Base-by-base conservation (phyloP, 148 eudicot species). In the Limonium bicolor region DNA sequence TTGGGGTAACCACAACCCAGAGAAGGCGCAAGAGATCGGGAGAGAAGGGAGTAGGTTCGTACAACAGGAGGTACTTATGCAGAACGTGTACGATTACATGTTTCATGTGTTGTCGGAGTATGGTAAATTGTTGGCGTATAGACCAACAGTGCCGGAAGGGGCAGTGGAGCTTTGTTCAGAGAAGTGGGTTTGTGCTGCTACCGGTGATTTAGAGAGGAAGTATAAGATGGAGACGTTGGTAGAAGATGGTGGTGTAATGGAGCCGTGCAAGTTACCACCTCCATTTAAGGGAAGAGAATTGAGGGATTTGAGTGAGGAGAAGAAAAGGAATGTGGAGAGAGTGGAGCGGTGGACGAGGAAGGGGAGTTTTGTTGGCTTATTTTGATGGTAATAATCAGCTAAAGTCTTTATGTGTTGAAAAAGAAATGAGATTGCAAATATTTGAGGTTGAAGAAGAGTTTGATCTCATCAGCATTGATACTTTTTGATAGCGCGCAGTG, bases 61-160 rank as follows among this genome's bases (percentile, higher is more conserved):
- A 22, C 67, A 65, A 20, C 51, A 68, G n/a, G 40, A 68, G 9
- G 47, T 78, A 13, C 50, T 23, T 15, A 74, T 78, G 62, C 58
- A 71, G 20, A 14, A 71, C 29, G 65, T 78, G 3, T 78, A 78
- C 24, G 81, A 78, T 33, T 78, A 78, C 64, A 70, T 67, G 77
- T 74, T 64, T 21, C 86, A 78, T 56, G 49, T 78, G 12, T 47
- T 78, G 7, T 22, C 43, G 13, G 72, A 65, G 48, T 78, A 78
- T 24, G 63, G 70, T 2, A 78, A 74, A 57, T 53, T 78, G 28
- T 35, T 78, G 11, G 68, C 16, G 35, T 78, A 74, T 20, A 58
- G 50, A 36, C 81, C 86, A 6, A 74, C 55, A 1, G 35, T 74
- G 1, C 78, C 77, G 0, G 35, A 46, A 4, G 75, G 59, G 8